These are phyloP conservation scores for Talaromyces amestolkiae DNA, from an alignment of 2,329 filamentous ascomycete genomes.

Conservation along the genomic window DNA sequence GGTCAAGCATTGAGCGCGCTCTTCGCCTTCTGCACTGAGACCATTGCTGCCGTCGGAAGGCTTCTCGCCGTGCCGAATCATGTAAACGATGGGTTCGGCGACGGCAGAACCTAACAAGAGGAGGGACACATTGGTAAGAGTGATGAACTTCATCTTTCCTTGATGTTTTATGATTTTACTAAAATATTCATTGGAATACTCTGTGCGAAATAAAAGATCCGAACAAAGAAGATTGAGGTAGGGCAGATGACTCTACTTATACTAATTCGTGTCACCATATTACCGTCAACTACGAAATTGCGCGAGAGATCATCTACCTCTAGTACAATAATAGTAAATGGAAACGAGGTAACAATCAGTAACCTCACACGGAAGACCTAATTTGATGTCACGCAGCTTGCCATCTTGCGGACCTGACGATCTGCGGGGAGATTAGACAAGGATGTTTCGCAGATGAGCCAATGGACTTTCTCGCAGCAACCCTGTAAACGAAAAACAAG, in stretches of 20 bases:
- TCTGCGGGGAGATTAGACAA: constrained; percentile 1
- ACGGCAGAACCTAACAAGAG: constrained; percentile 9
- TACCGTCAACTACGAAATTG: neutral
- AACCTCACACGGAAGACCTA: neutral
- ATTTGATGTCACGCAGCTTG: neutral
- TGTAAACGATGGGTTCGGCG: constrained; percentile 53
- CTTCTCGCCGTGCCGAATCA: constrained; percentile 66
- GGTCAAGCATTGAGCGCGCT: constrained; percentile 60
- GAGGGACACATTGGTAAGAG: neutral
- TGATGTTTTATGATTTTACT: neutral
- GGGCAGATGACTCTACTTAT: neutral
- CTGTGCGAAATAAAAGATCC: neutral
- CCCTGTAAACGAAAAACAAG: neutral
- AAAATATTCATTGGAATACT: neutral
- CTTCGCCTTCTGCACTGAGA: constrained; percentile 50
- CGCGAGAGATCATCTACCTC: neutral
- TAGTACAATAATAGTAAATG: neutral
- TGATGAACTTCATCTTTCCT: constrained; percentile 15
- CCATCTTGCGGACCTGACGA: constrained; percentile 8
- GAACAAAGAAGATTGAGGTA: neutral
- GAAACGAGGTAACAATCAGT: neutral
- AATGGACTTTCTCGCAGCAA: neutral
- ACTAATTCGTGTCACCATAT: neutral
- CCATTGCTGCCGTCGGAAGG: constrained; percentile 50
- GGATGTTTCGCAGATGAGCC: neutral